Conservation (phyloP, 495 filamentous ascomycete species). For the Neurospora sp. region DNA sequence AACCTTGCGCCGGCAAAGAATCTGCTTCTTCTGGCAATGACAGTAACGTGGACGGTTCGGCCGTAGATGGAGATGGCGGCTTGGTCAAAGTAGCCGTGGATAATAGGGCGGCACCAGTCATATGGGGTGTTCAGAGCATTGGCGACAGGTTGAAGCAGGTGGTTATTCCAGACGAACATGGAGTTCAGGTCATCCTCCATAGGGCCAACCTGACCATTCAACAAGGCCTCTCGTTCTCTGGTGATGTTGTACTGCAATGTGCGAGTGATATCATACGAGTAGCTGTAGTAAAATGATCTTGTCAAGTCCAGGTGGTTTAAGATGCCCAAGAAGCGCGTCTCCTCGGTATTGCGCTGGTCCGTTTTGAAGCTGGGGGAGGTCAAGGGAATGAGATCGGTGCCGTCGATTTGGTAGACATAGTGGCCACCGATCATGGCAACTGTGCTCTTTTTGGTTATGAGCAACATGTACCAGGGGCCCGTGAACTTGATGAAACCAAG, state of each 20-base stretch:
- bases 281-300: conserved; percentile 94
- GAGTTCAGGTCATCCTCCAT: conserved; percentile 64
- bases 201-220: conserved; percentile 48
- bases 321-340: conserved; percentile 79
- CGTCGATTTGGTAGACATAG: conserved; percentile 90
- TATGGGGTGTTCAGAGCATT: conserved; percentile 63
- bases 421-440: conserved; percentile 94
- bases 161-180: conserved; percentile 98
- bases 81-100: conserved; percentile 95
- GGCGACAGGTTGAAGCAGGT: conserved; percentile 72
- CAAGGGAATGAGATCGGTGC: conserved; percentile 84
- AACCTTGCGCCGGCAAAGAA: conserved; percentile 93
- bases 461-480: conserved; percentile 91
- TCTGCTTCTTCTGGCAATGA: conserved; percentile 85
- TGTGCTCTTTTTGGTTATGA: conserved; percentile 91
- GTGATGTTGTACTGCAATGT: conserved; percentile 90
- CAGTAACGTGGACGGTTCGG: conserved; percentile 75
- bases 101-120: conserved; percentile 93
- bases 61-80: conserved; percentile 76
- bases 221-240: conserved; percentile 59
- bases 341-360: conserved; percentile 74
- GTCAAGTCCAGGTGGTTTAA: conserved; percentile 84
- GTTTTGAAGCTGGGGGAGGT: conserved; percentile 60
- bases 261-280: conserved; percentile 91
- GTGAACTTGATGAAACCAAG: conserved; percentile 94